Base-by-base conservation (phyloP, 257 asterid genomes). In the Fraxinus americana region DNA sequence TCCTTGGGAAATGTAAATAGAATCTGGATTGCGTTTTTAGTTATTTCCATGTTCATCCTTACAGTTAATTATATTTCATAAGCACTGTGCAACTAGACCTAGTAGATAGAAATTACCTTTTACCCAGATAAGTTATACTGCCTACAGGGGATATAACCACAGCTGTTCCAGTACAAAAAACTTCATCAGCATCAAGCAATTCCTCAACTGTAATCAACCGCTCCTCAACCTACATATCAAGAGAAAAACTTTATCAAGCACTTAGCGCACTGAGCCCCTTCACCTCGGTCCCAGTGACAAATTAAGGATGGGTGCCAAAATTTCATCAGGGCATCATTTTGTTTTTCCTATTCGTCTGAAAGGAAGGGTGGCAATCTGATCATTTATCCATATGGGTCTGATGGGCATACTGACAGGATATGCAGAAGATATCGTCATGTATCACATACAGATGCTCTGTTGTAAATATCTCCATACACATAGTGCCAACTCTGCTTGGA, bases 91-190 rank as follows among this genome's bases (percentile, higher is more conserved):
- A 72, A 7, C 52, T 39, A 39, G 45, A 39, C 45, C 45, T 8
- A 21, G 35, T 36, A 66, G 16, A 61, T 2, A 13, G 36, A 52
- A 30, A 52, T 79, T 82, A 92, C 99, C 97, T 89, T 87, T 87
- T 87, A 73, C 87, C 86, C 16, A 69, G 87, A 80, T 91, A 87
- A 27, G 99, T 95, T 50, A 95, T 81, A 88, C 98, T 93, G 79
- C 97, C 98, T 12, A 96, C 99, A 63, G 99, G 99, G 25, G 97
- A 90, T 50, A 93, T 87, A 71, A 93, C 99, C 39, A 93, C 97
- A 3, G 99, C 99, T 19, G 98, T 96, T 79, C 97, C 98, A 0
- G 97, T 93, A 84, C 99, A 96, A 80, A 96, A 96, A 43, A 96
- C 97, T 85, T 96, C 99, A 83, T 96, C 99, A 48, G 97, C 99